Evolutionary conservation across 78 protist species (phyloP).

Genomic region (Dictyostelium discoideum): DNA sequence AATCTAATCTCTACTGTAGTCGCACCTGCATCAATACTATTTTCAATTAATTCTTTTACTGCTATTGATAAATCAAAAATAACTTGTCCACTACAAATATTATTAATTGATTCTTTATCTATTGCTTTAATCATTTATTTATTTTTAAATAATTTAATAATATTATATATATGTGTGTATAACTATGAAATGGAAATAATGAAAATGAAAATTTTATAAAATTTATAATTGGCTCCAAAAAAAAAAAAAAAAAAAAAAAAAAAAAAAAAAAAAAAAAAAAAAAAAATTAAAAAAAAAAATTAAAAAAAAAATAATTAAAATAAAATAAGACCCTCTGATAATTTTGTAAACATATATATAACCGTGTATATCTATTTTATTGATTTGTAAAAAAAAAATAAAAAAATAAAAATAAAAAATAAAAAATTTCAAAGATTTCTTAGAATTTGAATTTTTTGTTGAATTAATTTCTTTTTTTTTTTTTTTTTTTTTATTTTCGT

Average conservation of each 20-base stretch:
- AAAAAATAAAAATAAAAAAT: background rate
- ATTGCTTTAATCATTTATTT: slow-evolving; percentile 37
- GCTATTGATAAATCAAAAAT: slow-evolving; percentile 89
- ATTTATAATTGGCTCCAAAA: too few species aligned
- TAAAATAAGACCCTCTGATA: too few species aligned
- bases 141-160: background rate
- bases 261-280: too few species aligned
- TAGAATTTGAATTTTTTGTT: background rate
- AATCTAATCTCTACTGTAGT: slow-evolving; percentile 77
- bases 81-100: slow-evolving; percentile 93
- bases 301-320: too few species aligned
- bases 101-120: slow-evolving; percentile 78
- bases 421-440: background rate
- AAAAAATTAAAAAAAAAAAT: too few species aligned
- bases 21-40: slow-evolving; percentile 95
- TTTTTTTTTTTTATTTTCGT: background rate
- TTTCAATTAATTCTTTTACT: slow-evolving; percentile 96
- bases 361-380: too few species aligned
- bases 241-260: too few species aligned
- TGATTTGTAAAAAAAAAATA: background rate
- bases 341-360: too few species aligned
- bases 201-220: too few species aligned
- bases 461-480: background rate
- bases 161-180: too few species aligned
- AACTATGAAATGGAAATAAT: too few species aligned